Percentiles rank a stretch among this genome's conserved stretches.
These are phyloP conservation scores for Saccharomyces hybrid DNA, from an alignment of 1,139 yeast species.

Conservation along the genomic window DNA sequence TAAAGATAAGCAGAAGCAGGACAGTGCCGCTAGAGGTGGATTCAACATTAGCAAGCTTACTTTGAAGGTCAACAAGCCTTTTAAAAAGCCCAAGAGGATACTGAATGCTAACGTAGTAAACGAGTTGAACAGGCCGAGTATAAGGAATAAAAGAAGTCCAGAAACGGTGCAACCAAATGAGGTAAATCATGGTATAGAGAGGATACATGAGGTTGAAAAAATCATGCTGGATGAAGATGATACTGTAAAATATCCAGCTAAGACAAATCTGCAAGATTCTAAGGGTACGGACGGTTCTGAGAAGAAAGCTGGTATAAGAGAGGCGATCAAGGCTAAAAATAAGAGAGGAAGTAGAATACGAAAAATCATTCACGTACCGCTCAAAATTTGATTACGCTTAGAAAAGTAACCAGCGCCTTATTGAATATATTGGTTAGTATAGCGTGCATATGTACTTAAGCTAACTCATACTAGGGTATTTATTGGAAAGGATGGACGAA, in stretches of 20 bases:
- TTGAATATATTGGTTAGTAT: neutral
- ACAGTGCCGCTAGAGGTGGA: neutral
- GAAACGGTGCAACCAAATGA: neutral
- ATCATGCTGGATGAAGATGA: neutral
- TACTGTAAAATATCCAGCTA: neutral
- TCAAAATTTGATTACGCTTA: neutral
- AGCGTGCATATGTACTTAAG: neutral
- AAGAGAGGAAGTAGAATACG: neutral
- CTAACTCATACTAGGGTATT: neutral
- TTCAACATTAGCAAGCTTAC: slow-evolving; percentile 1
- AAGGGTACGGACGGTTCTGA: neutral
- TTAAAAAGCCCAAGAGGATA: slow-evolving; percentile 20
- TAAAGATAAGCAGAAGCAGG: neutral
- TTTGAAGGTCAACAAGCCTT: slow-evolving; percentile 25
- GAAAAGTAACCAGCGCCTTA: neutral
- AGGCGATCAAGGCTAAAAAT: neutral
- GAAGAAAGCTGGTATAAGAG: neutral
- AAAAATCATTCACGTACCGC: slow-evolving; percentile 3
- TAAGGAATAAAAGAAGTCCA: slow-evolving; percentile 5
- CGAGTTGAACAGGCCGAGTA: slow-evolving; percentile 11
- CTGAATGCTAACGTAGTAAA: neutral
- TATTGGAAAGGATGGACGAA: neutral
- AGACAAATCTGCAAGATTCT: neutral
- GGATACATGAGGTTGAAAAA: neutral
- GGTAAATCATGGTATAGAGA: neutral